These are phyloP conservation scores for Hortiboletus flavorubellus DNA, from an alignment of 768 basidiomycete species.

Conservation along the genomic window DNA sequence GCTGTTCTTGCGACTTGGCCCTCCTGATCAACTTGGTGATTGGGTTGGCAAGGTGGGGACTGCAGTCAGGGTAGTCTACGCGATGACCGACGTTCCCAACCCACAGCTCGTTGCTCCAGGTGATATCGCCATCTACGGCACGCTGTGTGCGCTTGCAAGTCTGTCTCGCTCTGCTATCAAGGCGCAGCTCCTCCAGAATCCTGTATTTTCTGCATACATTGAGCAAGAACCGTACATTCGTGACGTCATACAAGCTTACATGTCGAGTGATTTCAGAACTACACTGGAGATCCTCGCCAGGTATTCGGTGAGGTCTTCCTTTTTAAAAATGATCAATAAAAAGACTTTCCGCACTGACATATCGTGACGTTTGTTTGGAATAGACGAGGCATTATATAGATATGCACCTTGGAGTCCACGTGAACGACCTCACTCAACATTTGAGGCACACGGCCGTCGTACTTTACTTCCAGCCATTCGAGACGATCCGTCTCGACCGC, in stretches of 20 bases:
- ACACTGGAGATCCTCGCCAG: constrained; percentile 71
- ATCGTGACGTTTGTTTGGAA: not conserved
- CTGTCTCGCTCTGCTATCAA: constrained; percentile 70
- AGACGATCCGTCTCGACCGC: constrained; percentile 74
- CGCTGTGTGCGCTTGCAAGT: constrained; percentile 79
- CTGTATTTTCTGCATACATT: constrained; percentile 69
- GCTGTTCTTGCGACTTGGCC: constrained; percentile 65
- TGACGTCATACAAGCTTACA: constrained; percentile 82
- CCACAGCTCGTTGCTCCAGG: constrained; percentile 63
- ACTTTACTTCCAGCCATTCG: constrained; percentile 91
- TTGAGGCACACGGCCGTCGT: constrained; percentile 77
- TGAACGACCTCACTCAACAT: constrained; percentile 57
- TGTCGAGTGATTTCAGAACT: constrained; percentile 81
- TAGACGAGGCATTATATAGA: constrained; percentile 79
- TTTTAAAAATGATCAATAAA: too few species aligned
- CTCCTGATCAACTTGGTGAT: constrained; percentile 63
- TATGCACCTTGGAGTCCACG: constrained; percentile 70
- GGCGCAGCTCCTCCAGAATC: constrained; percentile 60
- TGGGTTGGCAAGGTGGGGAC: constrained; percentile 67
- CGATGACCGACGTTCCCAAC: not conserved
- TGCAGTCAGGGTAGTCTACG: not conserved
- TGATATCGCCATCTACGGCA: constrained; percentile 86
- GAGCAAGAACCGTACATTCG: constrained; percentile 87
- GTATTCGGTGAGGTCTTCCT: constrained; percentile 53
- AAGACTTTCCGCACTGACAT: not conserved